phyloP scores from a whole-genome alignment of 495 filamentous ascomycete species.

The Neurospora sp. region DNA sequence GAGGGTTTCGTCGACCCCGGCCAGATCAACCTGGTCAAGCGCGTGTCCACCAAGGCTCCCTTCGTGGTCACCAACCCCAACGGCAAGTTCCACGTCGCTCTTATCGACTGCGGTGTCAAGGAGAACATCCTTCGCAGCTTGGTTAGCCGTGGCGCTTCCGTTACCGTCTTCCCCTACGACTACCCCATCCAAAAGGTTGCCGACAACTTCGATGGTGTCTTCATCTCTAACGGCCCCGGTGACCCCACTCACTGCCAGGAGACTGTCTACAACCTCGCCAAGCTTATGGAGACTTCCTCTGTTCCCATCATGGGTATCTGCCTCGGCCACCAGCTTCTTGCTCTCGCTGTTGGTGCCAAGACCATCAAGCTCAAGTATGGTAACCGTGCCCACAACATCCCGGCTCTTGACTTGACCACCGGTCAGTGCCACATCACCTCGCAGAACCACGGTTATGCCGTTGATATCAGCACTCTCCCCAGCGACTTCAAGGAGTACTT shows the following conservation, averaged over 20 bases:
- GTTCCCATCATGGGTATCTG: constrained; percentile 96
- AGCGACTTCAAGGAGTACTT: constrained; percentile 95
- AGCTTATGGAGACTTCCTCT: constrained; percentile 81
- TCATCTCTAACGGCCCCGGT: constrained; percentile 96
- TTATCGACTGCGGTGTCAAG: constrained; percentile 98
- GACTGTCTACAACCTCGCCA: constrained; percentile 80
- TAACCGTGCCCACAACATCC: constrained; percentile 97
- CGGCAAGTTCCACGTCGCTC: constrained; percentile 79
- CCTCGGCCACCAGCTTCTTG: constrained; percentile 81
- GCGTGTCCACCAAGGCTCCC: constrained; percentile 93
- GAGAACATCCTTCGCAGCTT: constrained; percentile 97
- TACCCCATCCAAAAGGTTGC: constrained; percentile 97
- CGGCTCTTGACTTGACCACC: constrained; percentile 84
- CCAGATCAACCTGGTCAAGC: constrained; percentile 89
- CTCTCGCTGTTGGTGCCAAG: constrained; percentile 69
- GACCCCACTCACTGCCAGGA: constrained; percentile 93
- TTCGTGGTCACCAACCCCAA: constrained; percentile 79
- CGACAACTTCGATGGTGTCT: constrained; percentile 94
- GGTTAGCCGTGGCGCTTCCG: constrained; percentile 74
- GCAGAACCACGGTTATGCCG: constrained; percentile 98
- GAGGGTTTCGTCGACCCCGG: constrained; percentile 93
- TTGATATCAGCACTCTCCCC: constrained; percentile 74
- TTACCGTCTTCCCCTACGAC: constrained; percentile 90
- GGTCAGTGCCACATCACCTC: constrained; percentile 96
- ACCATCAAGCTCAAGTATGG: constrained; percentile 96